A percentile compares a stretch with the other conserved stretches of the same genome.
These are phyloP conservation scores for Vicia faba DNA, from an alignment of 306 rosid genomes.

Conservation along the genomic window DNA sequence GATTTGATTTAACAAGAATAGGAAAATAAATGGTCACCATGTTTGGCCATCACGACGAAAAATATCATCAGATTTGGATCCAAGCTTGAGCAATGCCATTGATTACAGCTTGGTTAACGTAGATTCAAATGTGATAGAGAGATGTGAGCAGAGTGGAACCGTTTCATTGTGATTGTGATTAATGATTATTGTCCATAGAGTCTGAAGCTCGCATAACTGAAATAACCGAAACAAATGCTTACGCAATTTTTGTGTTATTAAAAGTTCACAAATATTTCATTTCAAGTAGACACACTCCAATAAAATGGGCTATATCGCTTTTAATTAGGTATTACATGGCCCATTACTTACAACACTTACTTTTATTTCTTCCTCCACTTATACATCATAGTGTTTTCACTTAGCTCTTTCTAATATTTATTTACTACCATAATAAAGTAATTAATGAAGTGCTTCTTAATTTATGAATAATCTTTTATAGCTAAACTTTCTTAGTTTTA, in stretches of 20 bases:
- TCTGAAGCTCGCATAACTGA: constrained; percentile 58
- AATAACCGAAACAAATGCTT: constrained; percentile 45
- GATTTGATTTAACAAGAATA: neutral
- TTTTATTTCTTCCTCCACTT: neutral
- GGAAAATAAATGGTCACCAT: constrained; percentile 44
- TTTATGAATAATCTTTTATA: too few relatives aligned
- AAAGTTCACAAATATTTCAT: neutral
- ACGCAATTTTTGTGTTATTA: neutral
- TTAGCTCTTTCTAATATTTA: too few relatives aligned
- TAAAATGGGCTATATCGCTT: too few relatives aligned
- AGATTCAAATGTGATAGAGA: constrained; percentile 6
- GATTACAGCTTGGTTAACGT: neutral
- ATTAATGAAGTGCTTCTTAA: too few relatives aligned
- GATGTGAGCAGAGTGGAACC: constrained; percentile 29
- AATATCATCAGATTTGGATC: constrained; percentile 70
- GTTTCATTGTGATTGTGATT: constrained; percentile 9
- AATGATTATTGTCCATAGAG: constrained; percentile 44
- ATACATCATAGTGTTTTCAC: neutral
- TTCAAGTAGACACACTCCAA: neutral
- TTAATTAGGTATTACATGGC: neutral
- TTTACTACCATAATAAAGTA: too few relatives aligned
- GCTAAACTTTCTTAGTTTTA: too few relatives aligned
- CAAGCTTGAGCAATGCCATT: constrained; percentile 76
- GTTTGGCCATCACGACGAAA: constrained; percentile 74
- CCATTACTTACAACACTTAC: neutral